These are phyloP conservation scores for Hondaea fermentalgiana DNA, from an alignment of 108 stramenopile species.

Conservation along the genomic window DNA sequence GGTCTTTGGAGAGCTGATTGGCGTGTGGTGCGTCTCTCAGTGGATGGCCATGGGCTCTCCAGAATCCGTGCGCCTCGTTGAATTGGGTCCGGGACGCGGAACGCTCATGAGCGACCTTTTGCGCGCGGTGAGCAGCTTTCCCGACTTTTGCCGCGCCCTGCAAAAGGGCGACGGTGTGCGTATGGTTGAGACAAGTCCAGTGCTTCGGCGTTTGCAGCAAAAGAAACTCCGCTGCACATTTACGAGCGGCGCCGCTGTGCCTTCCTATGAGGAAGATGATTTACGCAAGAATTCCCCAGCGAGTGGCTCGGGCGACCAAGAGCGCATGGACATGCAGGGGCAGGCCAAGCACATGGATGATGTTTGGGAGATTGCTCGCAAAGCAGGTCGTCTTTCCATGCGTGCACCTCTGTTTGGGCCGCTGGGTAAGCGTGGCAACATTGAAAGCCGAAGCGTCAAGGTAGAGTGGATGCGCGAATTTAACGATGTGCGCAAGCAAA, in stretches of 20 bases:
- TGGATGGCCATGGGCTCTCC: slow-evolving; percentile 60
- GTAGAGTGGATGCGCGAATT: slow-evolving; percentile 25
- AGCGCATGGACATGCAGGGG: neutral
- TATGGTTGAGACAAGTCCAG: slow-evolving; percentile 74
- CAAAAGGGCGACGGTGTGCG: slow-evolving; percentile 51
- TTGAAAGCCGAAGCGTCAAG: neutral
- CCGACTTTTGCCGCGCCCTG: slow-evolving; percentile 39
- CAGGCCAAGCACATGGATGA: neutral
- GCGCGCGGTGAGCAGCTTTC: slow-evolving; percentile 52
- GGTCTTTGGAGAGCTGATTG: slow-evolving; percentile 86
- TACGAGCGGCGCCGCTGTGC: neutral
- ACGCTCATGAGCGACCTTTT: slow-evolving; percentile 84
- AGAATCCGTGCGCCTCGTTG: slow-evolving; percentile 64
- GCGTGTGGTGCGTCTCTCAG: slow-evolving; percentile 79
- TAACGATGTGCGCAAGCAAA: slow-evolving; percentile 4
- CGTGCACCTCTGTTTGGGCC: neutral
- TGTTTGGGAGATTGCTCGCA: neutral
- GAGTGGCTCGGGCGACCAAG: neutral
- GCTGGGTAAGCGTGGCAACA: neutral
- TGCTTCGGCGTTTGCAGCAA: slow-evolving; percentile 64
- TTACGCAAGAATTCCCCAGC: neutral
- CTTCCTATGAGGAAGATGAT: neutral
- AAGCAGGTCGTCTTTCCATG: neutral
- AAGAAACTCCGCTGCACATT: slow-evolving; percentile 40
- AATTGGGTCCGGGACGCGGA: slow-evolving; percentile 88